A percentile compares a stretch with the other conserved stretches of the same genome.
These are phyloP conservation scores for Solanum chiquidenum DNA, from an alignment of 257 asterid species.

Conservation along the genomic window DNA sequence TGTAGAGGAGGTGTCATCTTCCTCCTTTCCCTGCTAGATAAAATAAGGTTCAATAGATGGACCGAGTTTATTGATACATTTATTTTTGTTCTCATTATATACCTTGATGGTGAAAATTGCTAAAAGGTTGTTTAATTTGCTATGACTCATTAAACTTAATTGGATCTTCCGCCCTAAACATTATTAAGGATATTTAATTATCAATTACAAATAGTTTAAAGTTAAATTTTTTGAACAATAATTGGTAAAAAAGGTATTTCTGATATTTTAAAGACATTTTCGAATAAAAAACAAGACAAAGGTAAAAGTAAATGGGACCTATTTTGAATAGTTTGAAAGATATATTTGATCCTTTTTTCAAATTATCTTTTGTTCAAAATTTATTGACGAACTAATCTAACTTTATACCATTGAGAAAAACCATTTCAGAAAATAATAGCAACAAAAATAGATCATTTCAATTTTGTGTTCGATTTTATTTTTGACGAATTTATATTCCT, in stretches of 20 bases:
- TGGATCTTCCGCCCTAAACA: neutral
- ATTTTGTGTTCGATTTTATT: neutral
- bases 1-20: slow-evolving; percentile 24
- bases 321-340: neutral
- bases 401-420: neutral
- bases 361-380: neutral
- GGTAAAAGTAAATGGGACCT: too few relatives aligned
- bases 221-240: neutral
- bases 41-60: slow-evolving; percentile 18
- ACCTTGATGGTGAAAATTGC: neutral
- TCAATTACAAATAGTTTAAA: too few relatives aligned
- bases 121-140: neutral
- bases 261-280: too few relatives aligned
- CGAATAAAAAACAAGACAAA: too few relatives aligned
- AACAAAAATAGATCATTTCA: neutral
- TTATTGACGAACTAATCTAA: neutral
- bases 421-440: neutral
- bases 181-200: too few relatives aligned
- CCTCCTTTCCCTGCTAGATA: slow-evolving; percentile 72
- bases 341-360: neutral
- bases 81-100: neutral
- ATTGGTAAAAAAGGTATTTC: neutral
- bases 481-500: neutral
- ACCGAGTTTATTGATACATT: neutral
- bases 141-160: neutral